Evolutionary conservation across 257 asterid species (phyloP).

Genomic region (Rauvolfia tetraphylla): DNA sequence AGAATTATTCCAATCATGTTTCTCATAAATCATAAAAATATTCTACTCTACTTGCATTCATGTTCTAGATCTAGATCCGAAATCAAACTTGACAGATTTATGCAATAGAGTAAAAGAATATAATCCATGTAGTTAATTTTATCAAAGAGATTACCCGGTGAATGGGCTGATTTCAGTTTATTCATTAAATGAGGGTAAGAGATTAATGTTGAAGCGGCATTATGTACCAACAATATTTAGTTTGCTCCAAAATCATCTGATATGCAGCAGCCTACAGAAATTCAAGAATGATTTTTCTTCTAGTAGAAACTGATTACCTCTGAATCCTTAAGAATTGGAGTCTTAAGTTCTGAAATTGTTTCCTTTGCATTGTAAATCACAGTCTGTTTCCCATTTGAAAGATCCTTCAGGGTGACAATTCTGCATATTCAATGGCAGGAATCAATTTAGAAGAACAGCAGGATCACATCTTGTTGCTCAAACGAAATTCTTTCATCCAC

Average conservation of each 20-base stretch:
- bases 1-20: background rate
- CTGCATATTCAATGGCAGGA: slow-evolving; percentile 29
- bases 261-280: background rate
- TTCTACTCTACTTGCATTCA: too few relatives aligned
- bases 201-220: background rate
- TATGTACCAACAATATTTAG: background rate
- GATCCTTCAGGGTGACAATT: slow-evolving; percentile 47
- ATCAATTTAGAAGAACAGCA: background rate
- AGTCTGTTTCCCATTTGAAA: slow-evolving; percentile 35
- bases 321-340: slow-evolving; percentile 58
- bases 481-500: background rate
- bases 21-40: background rate
- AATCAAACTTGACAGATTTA: background rate
- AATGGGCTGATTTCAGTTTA: too few relatives aligned
- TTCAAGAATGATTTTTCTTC: background rate
- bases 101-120: too few relatives aligned
- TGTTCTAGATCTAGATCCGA: too few relatives aligned
- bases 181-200: too few relatives aligned
- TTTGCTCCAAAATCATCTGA: background rate
- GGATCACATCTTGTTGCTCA: too few relatives aligned
- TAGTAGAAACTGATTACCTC: slow-evolving; percentile 35
- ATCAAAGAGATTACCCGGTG: too few relatives aligned
- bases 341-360: slow-evolving; percentile 47
- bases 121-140: too few relatives aligned
- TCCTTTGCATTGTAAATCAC: slow-evolving; percentile 64